These are phyloP conservation scores for Stenogyne calaminthoides DNA, from an alignment of 305 asterid species.

Conservation along the genomic window DNA sequence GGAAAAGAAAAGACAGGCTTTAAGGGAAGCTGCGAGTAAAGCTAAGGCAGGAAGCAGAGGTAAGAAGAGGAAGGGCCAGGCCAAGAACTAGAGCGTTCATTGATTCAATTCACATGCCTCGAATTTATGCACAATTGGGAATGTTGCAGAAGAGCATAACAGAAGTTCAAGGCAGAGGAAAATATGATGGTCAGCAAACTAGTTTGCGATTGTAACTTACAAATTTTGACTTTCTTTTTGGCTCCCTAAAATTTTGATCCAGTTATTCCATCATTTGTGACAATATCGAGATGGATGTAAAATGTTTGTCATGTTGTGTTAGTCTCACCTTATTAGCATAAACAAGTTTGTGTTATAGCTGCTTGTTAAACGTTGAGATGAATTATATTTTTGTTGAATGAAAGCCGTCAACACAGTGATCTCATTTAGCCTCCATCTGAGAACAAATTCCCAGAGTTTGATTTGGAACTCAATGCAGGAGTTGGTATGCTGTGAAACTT, in stretches of 20 bases:
- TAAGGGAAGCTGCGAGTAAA: conserved; percentile 49
- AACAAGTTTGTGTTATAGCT: not conserved
- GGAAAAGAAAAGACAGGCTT: conserved; percentile 65
- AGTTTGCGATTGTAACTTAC: conserved; percentile 23
- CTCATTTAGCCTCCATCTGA: not conserved
- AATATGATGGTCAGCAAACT: not conserved
- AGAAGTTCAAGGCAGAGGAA: not conserved
- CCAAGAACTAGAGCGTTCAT: not conserved
- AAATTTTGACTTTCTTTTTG: no score
- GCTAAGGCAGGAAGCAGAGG: conserved; percentile 28
- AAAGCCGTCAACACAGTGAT: not conserved
- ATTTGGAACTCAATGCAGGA: not conserved
- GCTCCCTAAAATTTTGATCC: conserved; percentile 7
- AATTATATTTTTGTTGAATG: not conserved
- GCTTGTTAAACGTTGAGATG: not conserved
- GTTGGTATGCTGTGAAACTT: no score
- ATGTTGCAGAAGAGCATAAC: not conserved
- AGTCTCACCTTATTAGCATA: not conserved
- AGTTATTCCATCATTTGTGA: not conserved
- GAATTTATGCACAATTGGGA: not conserved
- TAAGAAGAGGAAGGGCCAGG: not conserved
- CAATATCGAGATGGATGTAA: not conserved
- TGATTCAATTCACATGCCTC: not conserved
- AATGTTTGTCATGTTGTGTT: not conserved
- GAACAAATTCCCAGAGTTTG: not conserved